These are phyloP conservation scores for Pythium folliculosum DNA, from an alignment of 352 stramenopile species.

Conservation along the genomic window DNA sequence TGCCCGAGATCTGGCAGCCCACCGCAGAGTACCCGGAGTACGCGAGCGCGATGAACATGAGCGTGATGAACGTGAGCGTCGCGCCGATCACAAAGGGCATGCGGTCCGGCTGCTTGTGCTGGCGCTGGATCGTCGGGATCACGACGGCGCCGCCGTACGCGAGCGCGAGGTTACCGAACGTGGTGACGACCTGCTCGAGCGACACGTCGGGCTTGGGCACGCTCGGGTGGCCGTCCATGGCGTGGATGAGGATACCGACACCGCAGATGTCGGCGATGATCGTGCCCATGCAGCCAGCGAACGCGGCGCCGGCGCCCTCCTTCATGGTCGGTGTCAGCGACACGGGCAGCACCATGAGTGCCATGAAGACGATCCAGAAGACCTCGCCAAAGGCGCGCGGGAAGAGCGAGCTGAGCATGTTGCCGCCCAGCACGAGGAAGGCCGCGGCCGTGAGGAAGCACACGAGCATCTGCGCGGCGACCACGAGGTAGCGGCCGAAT, in stretches of 20 bases:
- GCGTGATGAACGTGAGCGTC: constrained; percentile 33
- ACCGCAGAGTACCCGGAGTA: constrained; percentile 49
- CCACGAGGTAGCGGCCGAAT: constrained; percentile 30
- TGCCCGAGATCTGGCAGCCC: constrained; percentile 65
- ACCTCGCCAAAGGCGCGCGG: constrained; percentile 21
- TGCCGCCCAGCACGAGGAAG: constrained; percentile 29
- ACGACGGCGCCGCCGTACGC: constrained; percentile 36
- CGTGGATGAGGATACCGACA: constrained; percentile 26
- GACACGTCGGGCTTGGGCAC: constrained; percentile 24
- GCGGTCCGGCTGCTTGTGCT: constrained; percentile 23
- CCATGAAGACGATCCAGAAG: constrained; percentile 37
- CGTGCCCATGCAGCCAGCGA: constrained; percentile 34
- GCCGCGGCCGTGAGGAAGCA: constrained; percentile 25
- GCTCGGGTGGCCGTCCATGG: constrained; percentile 30
- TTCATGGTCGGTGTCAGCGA: constrained; percentile 38
- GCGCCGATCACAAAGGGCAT: constrained; percentile 36
- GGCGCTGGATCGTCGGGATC: constrained; percentile 29
- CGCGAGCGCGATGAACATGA: constrained; percentile 50
- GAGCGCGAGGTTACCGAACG: constrained; percentile 37
- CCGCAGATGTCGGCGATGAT: constrained; percentile 33
- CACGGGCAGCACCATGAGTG: constrained; percentile 24
- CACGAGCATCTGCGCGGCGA: constrained; percentile 25
- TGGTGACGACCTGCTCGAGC: constrained; percentile 31
- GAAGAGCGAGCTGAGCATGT: constrained; percentile 33
- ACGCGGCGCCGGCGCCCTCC: constrained; percentile 31